Evolutionary conservation across 371 early-diverging fungal species (phyloP).

Genomic region (Caulochytrium protostelioides): DNA sequence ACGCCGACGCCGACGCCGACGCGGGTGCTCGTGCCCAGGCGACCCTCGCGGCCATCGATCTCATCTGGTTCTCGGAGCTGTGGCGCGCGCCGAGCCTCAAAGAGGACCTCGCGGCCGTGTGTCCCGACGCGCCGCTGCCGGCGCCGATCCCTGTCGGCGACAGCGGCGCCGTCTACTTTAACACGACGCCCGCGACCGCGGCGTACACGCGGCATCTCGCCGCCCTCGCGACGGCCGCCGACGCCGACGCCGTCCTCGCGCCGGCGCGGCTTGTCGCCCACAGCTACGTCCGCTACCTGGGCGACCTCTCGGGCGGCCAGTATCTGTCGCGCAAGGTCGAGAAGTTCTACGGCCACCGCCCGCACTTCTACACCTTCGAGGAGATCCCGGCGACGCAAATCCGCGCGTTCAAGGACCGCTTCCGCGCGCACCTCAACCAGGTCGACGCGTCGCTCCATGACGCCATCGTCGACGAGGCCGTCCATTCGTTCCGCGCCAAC

Average conservation of each 20-base stretch:
- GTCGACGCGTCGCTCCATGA: not conserved
- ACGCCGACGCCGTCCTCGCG: conserved; percentile 25
- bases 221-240: conserved; percentile 23
- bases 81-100: conserved; percentile 18
- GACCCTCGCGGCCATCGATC: conserved; percentile 21
- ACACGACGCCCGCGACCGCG: conserved; percentile 25
- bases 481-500: not conserved
- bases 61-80: conserved; percentile 36
- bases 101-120: conserved; percentile 3
- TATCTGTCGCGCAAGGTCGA: conserved; percentile 30
- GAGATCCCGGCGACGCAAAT: conserved; percentile 22
- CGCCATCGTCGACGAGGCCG: not conserved
- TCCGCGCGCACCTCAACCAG: conserved; percentile 27
- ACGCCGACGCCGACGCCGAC: too few species aligned
- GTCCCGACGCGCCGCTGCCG: too few species aligned
- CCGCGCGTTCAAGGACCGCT: conserved; percentile 29
- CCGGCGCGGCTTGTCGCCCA: conserved; percentile 34
- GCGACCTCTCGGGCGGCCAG: conserved; percentile 40
- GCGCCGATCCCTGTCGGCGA: conserved; percentile 36
- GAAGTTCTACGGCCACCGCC: conserved; percentile 18
- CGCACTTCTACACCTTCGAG: conserved; percentile 26
- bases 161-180: conserved; percentile 18
- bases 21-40: too few species aligned
- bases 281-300: conserved; percentile 36
- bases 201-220: conserved; percentile 25